Evolutionary conservation across 441 rosid species (phyloP).

Genomic region (Gossypium davidsonii): DNA sequence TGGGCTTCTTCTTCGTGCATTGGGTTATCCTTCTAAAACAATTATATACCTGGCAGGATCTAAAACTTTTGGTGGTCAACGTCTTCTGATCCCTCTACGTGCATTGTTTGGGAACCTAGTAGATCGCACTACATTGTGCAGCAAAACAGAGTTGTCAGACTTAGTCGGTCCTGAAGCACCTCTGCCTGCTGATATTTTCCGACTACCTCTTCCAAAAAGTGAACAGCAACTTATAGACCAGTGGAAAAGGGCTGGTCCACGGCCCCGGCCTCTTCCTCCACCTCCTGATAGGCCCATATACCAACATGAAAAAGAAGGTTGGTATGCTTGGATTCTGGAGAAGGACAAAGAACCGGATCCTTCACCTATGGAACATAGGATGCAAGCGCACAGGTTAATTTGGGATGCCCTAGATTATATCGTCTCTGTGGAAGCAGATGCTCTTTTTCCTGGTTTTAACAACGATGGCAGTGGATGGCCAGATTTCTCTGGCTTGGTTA

Average conservation of each 20-base stretch:
- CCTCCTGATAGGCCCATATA: constrained; percentile 94
- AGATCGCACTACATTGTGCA: constrained; percentile 75
- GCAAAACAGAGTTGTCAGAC: constrained; percentile 60
- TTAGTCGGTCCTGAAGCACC: constrained; percentile 77
- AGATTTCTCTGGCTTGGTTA: constrained; percentile 91
- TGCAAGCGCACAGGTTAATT: constrained; percentile 80
- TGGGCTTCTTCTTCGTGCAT: constrained; percentile 79
- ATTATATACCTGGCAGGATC: constrained; percentile 89
- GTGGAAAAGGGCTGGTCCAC: constrained; percentile 92
- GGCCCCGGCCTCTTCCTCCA: constrained; percentile 99
- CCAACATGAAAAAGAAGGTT: constrained; percentile 93
- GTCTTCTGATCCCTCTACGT: constrained; percentile 80
- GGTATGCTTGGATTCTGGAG: constrained; percentile 95
- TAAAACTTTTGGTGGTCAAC: constrained; percentile 92
- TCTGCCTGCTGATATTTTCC: constrained; percentile 45
- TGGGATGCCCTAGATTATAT: constrained; percentile 97
- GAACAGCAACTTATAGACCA: constrained; percentile 68
- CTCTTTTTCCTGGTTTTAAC: constrained; percentile 82
- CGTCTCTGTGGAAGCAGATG: constrained; percentile 88
- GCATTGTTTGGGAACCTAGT: constrained; percentile 77
- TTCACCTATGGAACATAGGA: constrained; percentile 64
- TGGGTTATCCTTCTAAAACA: constrained; percentile 83
- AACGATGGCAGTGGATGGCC: constrained; percentile 87
- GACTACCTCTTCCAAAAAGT: constrained; percentile 52
- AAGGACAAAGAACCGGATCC: constrained; percentile 73